phyloP scores from a whole-genome alignment of 495 filamentous ascomycete species.

The Lasiosphaeriaceae sp. region DNA sequence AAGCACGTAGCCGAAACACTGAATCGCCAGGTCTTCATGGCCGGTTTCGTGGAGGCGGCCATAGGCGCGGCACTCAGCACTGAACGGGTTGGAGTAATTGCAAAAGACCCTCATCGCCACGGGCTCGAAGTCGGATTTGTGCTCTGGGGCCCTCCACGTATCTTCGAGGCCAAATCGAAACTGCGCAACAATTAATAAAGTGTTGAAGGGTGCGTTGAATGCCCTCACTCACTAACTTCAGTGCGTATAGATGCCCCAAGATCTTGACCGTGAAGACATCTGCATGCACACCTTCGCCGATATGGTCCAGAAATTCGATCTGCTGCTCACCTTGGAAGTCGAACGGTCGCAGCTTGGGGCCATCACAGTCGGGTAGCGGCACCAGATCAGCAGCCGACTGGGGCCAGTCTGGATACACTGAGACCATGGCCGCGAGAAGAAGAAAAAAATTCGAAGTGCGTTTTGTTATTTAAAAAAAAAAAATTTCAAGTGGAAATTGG shows the following conservation, averaged over 20 bases:
- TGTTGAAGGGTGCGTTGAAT: too few relatives aligned
- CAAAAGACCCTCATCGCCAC: neutral
- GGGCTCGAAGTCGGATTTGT: neutral
- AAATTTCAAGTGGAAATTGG: too few relatives aligned
- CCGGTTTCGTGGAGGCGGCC: slow-evolving; percentile 3
- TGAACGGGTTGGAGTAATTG: slow-evolving; percentile 1
- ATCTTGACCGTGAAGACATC: neutral
- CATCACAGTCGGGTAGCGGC: neutral
- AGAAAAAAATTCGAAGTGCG: too few relatives aligned
- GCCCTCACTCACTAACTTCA: neutral
- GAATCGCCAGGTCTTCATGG: neutral
- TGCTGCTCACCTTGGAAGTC: neutral
- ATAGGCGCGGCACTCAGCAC: slow-evolving; percentile 1
- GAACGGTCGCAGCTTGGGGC: slow-evolving; percentile 3
- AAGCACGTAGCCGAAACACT: slow-evolving; percentile 4
- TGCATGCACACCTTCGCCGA: slow-evolving; percentile 1
- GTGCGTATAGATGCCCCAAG: neutral
- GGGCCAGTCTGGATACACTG: slow-evolving; percentile 2
- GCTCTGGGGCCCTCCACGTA: neutral
- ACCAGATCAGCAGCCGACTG: neutral
- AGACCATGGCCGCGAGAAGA: too few relatives aligned
- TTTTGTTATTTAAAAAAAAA: too few relatives aligned
- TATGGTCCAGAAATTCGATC: neutral
- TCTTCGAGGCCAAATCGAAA: neutral
- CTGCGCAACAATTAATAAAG: neutral